Evolutionary conservation across 208 protist genomes (phyloP), one percentile per base, ranked within the genome.

Genomic region (Trypanosoma avium): DNA sequence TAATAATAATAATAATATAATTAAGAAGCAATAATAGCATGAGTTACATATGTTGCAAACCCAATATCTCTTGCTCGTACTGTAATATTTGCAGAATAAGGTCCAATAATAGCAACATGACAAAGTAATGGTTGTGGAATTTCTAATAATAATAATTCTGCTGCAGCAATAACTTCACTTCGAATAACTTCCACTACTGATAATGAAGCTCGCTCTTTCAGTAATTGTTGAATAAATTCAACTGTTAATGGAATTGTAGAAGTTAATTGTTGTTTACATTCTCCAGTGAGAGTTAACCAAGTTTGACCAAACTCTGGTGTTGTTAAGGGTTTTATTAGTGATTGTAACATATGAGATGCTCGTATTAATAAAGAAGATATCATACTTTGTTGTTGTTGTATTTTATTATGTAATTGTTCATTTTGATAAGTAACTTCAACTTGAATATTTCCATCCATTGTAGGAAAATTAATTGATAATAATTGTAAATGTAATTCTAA

Each of bases 151-250:
- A 63, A 46, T 17, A n/a, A n/a, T n/a, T n/a, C n/a, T n/a, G 79
- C 81, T 10, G 79, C 81, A 10, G 76, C 79, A 42, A 88, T 86
- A 15, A 81, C 22, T 61, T 92, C 79, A 26, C 60, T 75, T 19
- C 75, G 75, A 46, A 88, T 92, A 9, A 88, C 72, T 60, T 92
- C 73, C 30, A 92, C 75, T 9, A 86, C 70, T 10, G 70, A 46
- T 50, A 86, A 53, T 17, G 75, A 74, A 15, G 70, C 77, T 26
- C 67, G 52, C 12, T 64, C 61, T 40, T 70, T 64, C 48, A 84
- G 50, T 50, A 68, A 30, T 26, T 71, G 60, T 40, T 75, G 71
- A 19, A 73, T 36, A 40, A 24, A 56, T 13, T 76, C 54, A n/a
- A 53, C 55, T 22, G 70, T 66, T 24, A 76, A 46, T 3, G 62